Evolutionary conservation across 352 stramenopile species (phyloP), one percentile per base, ranked within the genome.

Genomic region (Hyphochytrium catenoides): DNA sequence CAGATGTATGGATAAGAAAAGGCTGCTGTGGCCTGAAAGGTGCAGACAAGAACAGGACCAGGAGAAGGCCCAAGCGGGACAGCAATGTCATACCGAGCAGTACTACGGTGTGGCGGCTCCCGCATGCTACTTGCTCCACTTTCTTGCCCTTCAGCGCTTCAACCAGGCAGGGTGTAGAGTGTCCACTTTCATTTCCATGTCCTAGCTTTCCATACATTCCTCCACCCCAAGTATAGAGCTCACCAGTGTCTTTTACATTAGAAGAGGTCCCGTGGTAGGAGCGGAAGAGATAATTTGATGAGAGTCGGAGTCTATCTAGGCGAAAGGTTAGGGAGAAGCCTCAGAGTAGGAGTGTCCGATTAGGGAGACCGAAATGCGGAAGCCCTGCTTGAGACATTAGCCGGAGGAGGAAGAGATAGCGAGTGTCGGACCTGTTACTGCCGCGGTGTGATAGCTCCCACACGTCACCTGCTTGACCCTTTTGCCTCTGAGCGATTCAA

Each of bases 191-290:
- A 41, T 93, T 94, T 26, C 70, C 74, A 29, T 89, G 74, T 1
- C 74, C 74, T 15, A 89, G 48, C 50, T 93, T 93, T 9, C 83
- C 83, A 52, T 95, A 93, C 81, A 93, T 94, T 20, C 83, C 83
- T 36, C 83, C 81, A 29, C 83, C 83, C 70, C 75, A 92, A 8
- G 77, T 91, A 48, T 81, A 94, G 21, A 95, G 48, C 30, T 92
- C 81, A 0, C 83, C 83, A 29, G 85, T 76, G 36, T 91, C 61
- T 35, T n/a, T n/a, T n/a, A n/a, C n/a, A n/a, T n/a, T n/a, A n/a
- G n/a, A n/a, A n/a, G n/a, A n/a, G n/a, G n/a, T n/a, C n/a, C n/a
- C n/a, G n/a, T n/a, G n/a, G n/a, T n/a, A n/a, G n/a, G n/a, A n/a
- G n/a, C n/a, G n/a, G n/a, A n/a, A n/a, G n/a, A n/a, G n/a, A n/a